These are phyloP conservation scores for Phytophthora idaei DNA, from an alignment of 352 stramenopile genomes.

Conservation along the genomic window DNA sequence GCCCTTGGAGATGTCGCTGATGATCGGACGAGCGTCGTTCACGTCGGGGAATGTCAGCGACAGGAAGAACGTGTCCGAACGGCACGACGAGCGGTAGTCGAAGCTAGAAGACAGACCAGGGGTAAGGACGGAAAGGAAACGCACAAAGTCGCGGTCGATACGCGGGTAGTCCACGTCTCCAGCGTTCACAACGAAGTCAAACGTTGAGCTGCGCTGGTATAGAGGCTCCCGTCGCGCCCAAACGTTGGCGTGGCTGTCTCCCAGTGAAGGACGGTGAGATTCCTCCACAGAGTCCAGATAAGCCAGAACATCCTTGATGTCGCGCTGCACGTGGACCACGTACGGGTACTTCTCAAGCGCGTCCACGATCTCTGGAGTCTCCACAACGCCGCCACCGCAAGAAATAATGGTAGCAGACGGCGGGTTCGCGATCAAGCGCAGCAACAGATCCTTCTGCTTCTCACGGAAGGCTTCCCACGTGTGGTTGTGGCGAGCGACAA, in stretches of 20 bases:
- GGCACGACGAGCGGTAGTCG: constrained; percentile 51
- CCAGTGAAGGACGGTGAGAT: constrained; percentile 62
- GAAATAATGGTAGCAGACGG: constrained; percentile 76
- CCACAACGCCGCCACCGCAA: constrained; percentile 85
- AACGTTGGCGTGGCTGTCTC: constrained; percentile 60
- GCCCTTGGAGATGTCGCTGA: constrained; percentile 69
- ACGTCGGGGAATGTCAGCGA: constrained; percentile 78
- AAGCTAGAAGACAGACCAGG: constrained; percentile 56
- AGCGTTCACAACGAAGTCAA: constrained; percentile 68
- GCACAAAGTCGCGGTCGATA: constrained; percentile 74
- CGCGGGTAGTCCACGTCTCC: constrained; percentile 62
- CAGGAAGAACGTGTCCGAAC: constrained; percentile 78
- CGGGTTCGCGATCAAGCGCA: constrained; percentile 62
- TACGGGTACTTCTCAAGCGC: constrained; percentile 69
- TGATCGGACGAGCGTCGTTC: constrained; percentile 47
- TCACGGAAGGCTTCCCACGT: constrained; percentile 83
- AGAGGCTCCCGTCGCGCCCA: constrained; percentile 64
- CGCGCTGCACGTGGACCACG: constrained; percentile 74
- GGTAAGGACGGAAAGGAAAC: constrained; percentile 64
- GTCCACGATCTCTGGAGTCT: constrained; percentile 66
- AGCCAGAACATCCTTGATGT: constrained; percentile 71
- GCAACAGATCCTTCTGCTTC: constrained; percentile 62
- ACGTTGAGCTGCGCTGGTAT: constrained; percentile 55
- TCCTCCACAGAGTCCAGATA: constrained; percentile 59
- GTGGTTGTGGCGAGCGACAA: constrained; percentile 63